These are phyloP conservation scores for Botrytis medusae DNA, from an alignment of 2,329 filamentous ascomycete genomes.

Conservation along the genomic window DNA sequence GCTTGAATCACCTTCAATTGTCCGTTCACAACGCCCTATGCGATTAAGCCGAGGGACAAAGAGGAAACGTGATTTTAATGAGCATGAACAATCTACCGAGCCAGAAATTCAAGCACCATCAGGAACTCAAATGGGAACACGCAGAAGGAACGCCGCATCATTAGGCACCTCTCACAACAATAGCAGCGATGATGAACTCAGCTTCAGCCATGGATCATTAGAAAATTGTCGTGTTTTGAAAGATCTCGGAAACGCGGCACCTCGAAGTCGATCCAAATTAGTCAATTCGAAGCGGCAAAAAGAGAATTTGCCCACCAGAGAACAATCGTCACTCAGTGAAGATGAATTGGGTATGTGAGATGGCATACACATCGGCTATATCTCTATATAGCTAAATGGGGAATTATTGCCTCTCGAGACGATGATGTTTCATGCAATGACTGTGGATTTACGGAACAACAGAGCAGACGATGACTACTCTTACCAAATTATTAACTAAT, in stretches of 20 bases:
- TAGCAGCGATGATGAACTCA: slow-evolving; percentile 39
- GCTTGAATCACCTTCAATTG: slow-evolving; percentile 29
- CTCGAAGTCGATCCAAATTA: not conserved
- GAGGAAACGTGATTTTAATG: not conserved
- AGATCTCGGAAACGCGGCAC: slow-evolving; percentile 27
- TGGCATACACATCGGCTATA: not conserved
- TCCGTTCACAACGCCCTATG: not conserved
- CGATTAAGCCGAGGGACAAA: slow-evolving; percentile 2
- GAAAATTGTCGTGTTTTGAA: slow-evolving; percentile 23
- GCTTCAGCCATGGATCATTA: slow-evolving; percentile 28
- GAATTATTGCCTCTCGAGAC: not conserved
- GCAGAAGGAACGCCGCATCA: not conserved
- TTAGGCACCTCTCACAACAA: slow-evolving; percentile 25
- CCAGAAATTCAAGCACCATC: slow-evolving; percentile 11
- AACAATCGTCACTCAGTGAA: slow-evolving; percentile 27
- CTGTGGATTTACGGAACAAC: not conserved
- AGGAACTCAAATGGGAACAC: slow-evolving; percentile 15
- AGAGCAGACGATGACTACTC: not conserved
- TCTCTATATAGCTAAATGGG: not conserved
- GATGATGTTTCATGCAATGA: not conserved
- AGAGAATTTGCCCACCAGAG: no score
- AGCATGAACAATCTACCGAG: not conserved
- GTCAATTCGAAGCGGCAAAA: not conserved
- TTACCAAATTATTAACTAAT: not conserved
- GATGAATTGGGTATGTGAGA: slow-evolving; percentile 38